phyloP scores from a whole-genome alignment of 495 filamentous ascomycete genomes.

The Xylona heveae region DNA sequence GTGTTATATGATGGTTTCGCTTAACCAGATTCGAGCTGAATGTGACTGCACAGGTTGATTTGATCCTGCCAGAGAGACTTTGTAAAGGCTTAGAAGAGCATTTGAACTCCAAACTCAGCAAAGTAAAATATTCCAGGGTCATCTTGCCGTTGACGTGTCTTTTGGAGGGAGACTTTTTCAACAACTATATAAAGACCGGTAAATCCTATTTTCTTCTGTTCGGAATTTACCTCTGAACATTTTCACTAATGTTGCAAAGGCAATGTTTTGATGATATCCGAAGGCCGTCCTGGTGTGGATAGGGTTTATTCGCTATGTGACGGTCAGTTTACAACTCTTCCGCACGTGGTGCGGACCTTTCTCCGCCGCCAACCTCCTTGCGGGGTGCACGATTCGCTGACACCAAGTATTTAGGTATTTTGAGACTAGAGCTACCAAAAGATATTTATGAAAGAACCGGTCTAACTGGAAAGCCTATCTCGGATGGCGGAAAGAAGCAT shows the following conservation, averaged over 20 bases:
- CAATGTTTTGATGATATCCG: constrained; percentile 76
- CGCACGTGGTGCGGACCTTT: not conserved
- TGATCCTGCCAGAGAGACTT: constrained; percentile 49
- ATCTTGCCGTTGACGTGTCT: constrained; percentile 53
- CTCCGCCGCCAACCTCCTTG: not conserved
- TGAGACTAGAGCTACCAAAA: constrained; percentile 61
- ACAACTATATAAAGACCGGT: constrained; percentile 73
- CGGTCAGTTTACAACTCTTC: constrained; percentile 24
- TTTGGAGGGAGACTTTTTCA: constrained; percentile 63
- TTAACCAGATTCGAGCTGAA: constrained; percentile 2
- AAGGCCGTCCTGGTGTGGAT: constrained; percentile 60
- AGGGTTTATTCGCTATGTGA: constrained; percentile 55
- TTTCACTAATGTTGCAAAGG: constrained; percentile 25
- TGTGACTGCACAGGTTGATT: constrained; percentile 33
- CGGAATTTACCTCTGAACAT: not conserved
- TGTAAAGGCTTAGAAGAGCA: constrained; percentile 33
- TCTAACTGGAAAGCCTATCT: constrained; percentile 49
- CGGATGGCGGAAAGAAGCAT: constrained; percentile 35
- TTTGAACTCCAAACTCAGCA: constrained; percentile 22
- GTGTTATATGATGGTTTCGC: constrained; percentile 4
- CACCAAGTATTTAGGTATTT: too few species aligned
- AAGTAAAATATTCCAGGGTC: constrained; percentile 40
- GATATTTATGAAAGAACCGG: constrained; percentile 74
- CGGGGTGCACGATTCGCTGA: too few species aligned
- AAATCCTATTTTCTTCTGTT: constrained; percentile 7